Evolutionary conservation across 2,329 filamentous ascomycete species (phyloP).

Genomic region (Emergomyces pasteurianus): DNA sequence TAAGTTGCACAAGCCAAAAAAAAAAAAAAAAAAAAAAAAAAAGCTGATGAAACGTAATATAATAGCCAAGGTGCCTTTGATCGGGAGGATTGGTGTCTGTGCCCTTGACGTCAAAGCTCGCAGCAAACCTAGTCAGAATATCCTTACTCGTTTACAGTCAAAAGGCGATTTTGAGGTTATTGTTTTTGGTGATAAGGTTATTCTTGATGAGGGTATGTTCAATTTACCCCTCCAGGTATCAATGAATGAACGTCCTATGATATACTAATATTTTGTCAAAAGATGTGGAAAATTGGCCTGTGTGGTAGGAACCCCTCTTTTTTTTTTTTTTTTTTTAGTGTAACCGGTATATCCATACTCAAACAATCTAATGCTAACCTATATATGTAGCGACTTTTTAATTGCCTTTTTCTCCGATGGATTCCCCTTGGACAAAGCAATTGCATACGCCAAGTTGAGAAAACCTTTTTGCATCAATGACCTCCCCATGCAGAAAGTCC

Average conservation of each 20-base stretch:
- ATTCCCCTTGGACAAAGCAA: constrained; percentile 92
- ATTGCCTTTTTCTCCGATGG: constrained; percentile 98
- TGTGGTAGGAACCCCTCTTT: constrained; percentile 46
- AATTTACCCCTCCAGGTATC: background rate
- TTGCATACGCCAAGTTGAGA: constrained; percentile 82
- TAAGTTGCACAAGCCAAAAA: constrained; percentile 16
- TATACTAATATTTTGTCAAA: constrained; percentile 4
- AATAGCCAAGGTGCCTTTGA: constrained; percentile 21
- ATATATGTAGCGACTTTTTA: constrained; percentile 59
- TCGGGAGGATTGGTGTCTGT: constrained; percentile 77
- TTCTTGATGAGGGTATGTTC: constrained; percentile 68
- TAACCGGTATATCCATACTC: no score
- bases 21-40: constrained; percentile 16
- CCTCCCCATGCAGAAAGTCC: constrained; percentile 87
- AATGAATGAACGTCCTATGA: background rate
- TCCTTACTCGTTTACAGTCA: constrained; percentile 79
- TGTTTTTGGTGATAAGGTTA: constrained; percentile 97
- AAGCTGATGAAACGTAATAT: constrained; percentile 2
- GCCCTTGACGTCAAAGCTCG: constrained; percentile 90
- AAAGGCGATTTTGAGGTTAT: constrained; percentile 92
- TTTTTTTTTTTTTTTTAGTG: background rate
- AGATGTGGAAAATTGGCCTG: constrained; percentile 90
- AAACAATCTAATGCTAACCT: no score
- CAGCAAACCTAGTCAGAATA: constrained; percentile 94
- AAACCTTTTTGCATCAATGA: constrained; percentile 98